phyloP scores from a whole-genome alignment of 306 rosid genomes.

The Hippophae gyantsensis region DNA sequence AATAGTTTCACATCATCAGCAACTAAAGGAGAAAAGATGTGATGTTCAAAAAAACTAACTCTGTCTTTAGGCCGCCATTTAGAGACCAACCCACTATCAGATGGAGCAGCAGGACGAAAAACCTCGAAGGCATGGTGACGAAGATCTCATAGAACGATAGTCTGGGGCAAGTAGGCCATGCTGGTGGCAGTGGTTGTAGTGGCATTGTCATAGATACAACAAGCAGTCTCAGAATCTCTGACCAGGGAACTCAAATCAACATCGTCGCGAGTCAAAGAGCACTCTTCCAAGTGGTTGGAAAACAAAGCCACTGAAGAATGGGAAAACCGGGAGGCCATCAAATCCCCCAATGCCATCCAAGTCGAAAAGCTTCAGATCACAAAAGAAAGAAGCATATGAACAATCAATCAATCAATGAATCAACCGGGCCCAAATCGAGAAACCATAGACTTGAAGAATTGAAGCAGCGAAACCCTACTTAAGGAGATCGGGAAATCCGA shows the following conservation, averaged over 20 bases:
- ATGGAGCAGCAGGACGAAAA: conserved; percentile 53
- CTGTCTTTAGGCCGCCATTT: conserved; percentile 94
- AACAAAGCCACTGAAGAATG: conserved; percentile 65
- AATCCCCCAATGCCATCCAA: conserved; percentile 99
- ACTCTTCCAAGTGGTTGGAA: conserved; percentile 49
- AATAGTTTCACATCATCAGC: not conserved
- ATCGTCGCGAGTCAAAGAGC: conserved; percentile 31
- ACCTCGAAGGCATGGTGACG: conserved; percentile 84
- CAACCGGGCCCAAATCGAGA: conserved; percentile 24
- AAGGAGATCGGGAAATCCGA: conserved; percentile 11
- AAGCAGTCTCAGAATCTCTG: conserved; percentile 60
- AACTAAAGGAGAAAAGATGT: not conserved
- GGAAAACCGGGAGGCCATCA: conserved; percentile 88
- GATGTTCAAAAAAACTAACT: conserved; percentile 30
- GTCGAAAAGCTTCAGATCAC: conserved; percentile 26
- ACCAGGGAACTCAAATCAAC: conserved; percentile 29
- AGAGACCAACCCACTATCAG: conserved; percentile 74
- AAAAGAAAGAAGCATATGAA: conserved; percentile 11
- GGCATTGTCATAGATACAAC: conserved; percentile 48
- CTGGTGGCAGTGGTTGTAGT: conserved; percentile 40
- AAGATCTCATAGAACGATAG: conserved; percentile 56
- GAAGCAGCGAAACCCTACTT: conserved; percentile 9
- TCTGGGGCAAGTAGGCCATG: conserved; percentile 81
- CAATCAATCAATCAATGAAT: conserved; percentile 36
- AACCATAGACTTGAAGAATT: conserved; percentile 16